These are phyloP conservation scores for Viola pubescens DNA, from an alignment of 441 rosid species.

Conservation along the genomic window DNA sequence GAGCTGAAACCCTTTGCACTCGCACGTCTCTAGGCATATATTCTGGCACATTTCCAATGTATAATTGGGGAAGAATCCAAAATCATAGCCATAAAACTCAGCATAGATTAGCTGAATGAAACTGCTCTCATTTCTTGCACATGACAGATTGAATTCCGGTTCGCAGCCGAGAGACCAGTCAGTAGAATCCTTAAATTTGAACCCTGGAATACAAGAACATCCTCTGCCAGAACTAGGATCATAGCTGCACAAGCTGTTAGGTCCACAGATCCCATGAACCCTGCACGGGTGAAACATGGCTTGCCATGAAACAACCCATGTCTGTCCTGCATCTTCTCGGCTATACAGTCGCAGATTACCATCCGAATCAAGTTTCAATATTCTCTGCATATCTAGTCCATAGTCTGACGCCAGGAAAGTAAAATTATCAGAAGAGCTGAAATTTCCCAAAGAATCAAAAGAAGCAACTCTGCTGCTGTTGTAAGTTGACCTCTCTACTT, in stretches of 20 bases:
- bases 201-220: conserved; percentile 22
- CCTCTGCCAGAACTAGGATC: conserved; percentile 1
- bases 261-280: conserved; percentile 24
- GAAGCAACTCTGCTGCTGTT: conserved; percentile 16
- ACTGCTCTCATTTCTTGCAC: not conserved
- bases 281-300: conserved; percentile 8
- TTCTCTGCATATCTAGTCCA: conserved; percentile 9
- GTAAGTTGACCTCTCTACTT: conserved; percentile 3
- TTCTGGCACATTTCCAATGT: conserved; percentile 17
- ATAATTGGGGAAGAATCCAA: not conserved
- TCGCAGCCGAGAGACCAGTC: conserved; percentile 23
- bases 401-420: conserved; percentile 3
- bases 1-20: conserved; percentile 21
- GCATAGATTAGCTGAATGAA: conserved; percentile 17
- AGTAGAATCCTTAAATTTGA: not conserved
- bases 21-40: conserved; percentile 13
- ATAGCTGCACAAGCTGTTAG: conserved; percentile 14
- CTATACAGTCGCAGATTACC: conserved; percentile 23
- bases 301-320: conserved; percentile 23
- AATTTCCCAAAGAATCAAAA: conserved; percentile 11
- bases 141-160: conserved; percentile 7
- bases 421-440: conserved; percentile 11
- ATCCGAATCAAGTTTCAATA: conserved; percentile 18
- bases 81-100: conserved; percentile 25
- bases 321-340: not conserved